Evolutionary conservation across 441 rosid species (phyloP), one percentile per base, ranked within the genome.

Genomic region (Capsella rubella): DNA sequence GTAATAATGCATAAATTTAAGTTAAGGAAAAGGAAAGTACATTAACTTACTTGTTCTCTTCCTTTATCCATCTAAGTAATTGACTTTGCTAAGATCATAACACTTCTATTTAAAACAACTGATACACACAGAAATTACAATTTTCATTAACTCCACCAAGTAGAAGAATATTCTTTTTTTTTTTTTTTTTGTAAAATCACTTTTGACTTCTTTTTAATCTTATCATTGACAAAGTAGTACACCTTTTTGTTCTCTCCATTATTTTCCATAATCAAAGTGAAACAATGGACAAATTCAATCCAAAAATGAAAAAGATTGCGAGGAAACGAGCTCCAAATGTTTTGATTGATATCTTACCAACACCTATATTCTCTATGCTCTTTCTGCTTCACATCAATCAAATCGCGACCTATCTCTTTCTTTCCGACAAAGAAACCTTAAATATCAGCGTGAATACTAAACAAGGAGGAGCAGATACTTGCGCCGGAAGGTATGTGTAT

Each of bases 401-500:
- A 6, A 32, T 34, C 9, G 10, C 55, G 11, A 8, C 47, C 63
- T 6, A 21, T 63, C 64, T 53, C 64, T 34, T 53, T 72, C 40
- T 45, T n/a, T 43, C 63, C 37, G n/a, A 25, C 43, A 60, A 49
- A 67, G 29, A 50, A 40, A 16, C 54, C 67, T 29, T 16, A 39
- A 29, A 16, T 58, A 50, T 66, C 46, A 58, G 52, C 66, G 45
- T 4, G 4, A 65, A 28, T 8, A 8, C 9, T 56, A 39, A 28
- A 43, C 64, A 72, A 49, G 67, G 35, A 63, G 53, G 14, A 13
- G 31, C 43, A 35, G 81, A 85, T 69, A 56, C 75, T 39, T 87
- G 91, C 63, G 71, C 49, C 0, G 88, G 86, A 50, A 82, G 78
- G 9, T 89, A 83, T 52, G 35, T 87, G 6, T 85, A 84, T 29